Conservation (phyloP, 768 basidiomycete genomes). For the Trametes punicea region DNA sequence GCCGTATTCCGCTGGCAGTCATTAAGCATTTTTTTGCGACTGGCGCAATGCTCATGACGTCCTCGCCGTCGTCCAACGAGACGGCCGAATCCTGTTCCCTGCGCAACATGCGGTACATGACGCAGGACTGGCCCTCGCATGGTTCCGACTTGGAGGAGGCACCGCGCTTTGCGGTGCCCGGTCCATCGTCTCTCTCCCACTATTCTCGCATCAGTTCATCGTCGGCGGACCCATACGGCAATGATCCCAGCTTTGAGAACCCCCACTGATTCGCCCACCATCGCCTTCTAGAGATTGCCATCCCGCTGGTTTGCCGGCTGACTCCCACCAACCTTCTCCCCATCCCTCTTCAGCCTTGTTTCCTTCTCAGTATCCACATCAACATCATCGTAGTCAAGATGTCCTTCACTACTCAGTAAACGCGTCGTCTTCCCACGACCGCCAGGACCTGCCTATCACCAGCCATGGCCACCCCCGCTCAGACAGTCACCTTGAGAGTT, state of each 20-base stretch:
- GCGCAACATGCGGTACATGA: slow-evolving; percentile 19
- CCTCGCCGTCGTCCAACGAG: slow-evolving; percentile 13
- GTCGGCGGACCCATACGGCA: slow-evolving; percentile 22
- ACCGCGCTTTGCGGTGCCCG: neutral
- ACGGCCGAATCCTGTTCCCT: slow-evolving; percentile 10
- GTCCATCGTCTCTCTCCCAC: slow-evolving; percentile 16
- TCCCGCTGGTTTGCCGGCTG: slow-evolving; percentile 19
- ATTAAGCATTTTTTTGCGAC: slow-evolving; percentile 16
- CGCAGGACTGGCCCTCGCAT: slow-evolving; percentile 19
- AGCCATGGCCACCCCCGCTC: slow-evolving; percentile 28
- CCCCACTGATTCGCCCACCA: slow-evolving; percentile 25
- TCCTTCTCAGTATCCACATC: slow-evolving; percentile 21
- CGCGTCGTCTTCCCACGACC: slow-evolving; percentile 27
- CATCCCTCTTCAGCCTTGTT: slow-evolving; percentile 27
- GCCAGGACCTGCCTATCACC: slow-evolving; percentile 20
- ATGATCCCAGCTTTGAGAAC: slow-evolving; percentile 22
- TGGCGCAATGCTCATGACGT: slow-evolving; percentile 13
- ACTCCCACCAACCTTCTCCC: slow-evolving; percentile 15
- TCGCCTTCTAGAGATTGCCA: slow-evolving; percentile 28
- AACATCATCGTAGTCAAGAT: slow-evolving; percentile 23
- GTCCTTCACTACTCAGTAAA: slow-evolving; percentile 26
- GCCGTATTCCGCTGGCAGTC: slow-evolving; percentile 22
- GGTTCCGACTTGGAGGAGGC: neutral
- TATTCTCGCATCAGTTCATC: slow-evolving; percentile 8
- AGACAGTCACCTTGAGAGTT: slow-evolving; percentile 44